Evolutionary conservation across 768 basidiomycete species (phyloP).

Genomic region (Trametes sanguinea): DNA sequence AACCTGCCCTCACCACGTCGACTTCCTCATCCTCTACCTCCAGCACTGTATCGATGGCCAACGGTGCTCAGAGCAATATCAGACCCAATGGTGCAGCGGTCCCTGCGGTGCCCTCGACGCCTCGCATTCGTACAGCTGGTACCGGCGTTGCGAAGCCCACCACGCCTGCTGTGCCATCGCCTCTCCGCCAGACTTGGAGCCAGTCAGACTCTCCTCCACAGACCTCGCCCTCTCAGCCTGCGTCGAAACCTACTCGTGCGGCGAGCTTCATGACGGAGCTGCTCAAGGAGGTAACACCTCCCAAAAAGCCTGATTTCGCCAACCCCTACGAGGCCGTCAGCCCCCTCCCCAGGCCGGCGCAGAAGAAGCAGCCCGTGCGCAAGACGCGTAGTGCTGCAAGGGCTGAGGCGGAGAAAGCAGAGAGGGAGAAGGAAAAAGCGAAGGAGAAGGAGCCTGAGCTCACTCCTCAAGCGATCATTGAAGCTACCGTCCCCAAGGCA

Average conservation of each 20-base stretch:
- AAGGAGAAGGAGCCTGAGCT: conserved; percentile 27
- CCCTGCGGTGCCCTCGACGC: conserved; percentile 26
- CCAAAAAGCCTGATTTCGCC: conserved; percentile 61
- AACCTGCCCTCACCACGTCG: conserved; percentile 31
- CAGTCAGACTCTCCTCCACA: conserved; percentile 45
- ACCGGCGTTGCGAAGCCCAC: conserved; percentile 48
- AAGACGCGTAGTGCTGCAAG: conserved; percentile 46
- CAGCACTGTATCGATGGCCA: conserved; percentile 18
- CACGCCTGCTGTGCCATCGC: conserved; percentile 68
- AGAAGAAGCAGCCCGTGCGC: conserved; percentile 42
- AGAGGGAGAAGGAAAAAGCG: conserved; percentile 34
- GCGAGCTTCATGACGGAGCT: conserved; percentile 70
- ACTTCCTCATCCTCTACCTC: conserved; percentile 22
- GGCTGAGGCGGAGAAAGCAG: conserved; percentile 28
- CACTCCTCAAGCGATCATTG: conserved; percentile 70
- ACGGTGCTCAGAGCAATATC: conserved; percentile 20
- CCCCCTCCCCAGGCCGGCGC: conserved; percentile 55
- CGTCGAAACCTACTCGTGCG: conserved; percentile 59
- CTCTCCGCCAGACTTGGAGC: conserved; percentile 73
- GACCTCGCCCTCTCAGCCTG: conserved; percentile 38
- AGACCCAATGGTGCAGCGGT: conserved; percentile 14
- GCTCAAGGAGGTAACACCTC: conserved; percentile 68
- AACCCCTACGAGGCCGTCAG: conserved; percentile 80
- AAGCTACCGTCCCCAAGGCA: conserved; percentile 77
- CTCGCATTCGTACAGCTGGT: conserved; percentile 23